phyloP scores from a whole-genome alignment of 2,329 filamentous ascomycete genomes.

The Ophidiomyces ophidiicola region DNA sequence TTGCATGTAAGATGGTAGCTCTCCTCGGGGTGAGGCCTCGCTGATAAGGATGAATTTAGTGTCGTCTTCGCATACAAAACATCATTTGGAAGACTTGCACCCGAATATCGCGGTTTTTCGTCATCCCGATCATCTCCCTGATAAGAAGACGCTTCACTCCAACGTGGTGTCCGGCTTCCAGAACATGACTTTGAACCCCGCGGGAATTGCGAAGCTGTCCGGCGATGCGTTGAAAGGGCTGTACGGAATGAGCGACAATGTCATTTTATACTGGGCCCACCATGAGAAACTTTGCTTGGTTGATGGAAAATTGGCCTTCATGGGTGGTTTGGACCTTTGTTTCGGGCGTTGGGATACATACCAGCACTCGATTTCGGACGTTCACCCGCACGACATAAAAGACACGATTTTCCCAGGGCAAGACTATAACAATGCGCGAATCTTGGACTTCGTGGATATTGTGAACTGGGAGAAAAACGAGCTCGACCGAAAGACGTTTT shows the following conservation, averaged over 20 bases:
- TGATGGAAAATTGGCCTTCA: conserved; percentile 81
- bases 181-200: conserved; percentile 43
- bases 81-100: conserved; percentile 84
- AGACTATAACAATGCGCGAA: conserved; percentile 94
- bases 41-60: conserved; percentile 32
- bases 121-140: conserved; percentile 77
- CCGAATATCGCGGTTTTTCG: conserved; percentile 89
- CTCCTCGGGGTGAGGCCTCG: background rate
- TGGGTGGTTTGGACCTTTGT: conserved; percentile 87
- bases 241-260: conserved; percentile 69
- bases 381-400: conserved; percentile 59
- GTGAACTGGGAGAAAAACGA: conserved; percentile 89
- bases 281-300: conserved; percentile 97
- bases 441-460: conserved; percentile 90
- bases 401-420: conserved; percentile 86
- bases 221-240: conserved; percentile 62
- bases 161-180: conserved; percentile 45
- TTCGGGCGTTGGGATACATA: conserved; percentile 88
- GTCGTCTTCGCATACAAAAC: conserved; percentile 73
- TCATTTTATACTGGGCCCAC: conserved; percentile 95
- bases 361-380: conserved; percentile 74
- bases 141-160: conserved; percentile 53
- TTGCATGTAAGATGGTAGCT: conserved; percentile 55
- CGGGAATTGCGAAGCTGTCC: conserved; percentile 51
- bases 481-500: conserved; percentile 77